Evolutionary conservation across 2,329 filamentous ascomycete species (phyloP).

Genomic region (Annulohypoxylon truncatum): DNA sequence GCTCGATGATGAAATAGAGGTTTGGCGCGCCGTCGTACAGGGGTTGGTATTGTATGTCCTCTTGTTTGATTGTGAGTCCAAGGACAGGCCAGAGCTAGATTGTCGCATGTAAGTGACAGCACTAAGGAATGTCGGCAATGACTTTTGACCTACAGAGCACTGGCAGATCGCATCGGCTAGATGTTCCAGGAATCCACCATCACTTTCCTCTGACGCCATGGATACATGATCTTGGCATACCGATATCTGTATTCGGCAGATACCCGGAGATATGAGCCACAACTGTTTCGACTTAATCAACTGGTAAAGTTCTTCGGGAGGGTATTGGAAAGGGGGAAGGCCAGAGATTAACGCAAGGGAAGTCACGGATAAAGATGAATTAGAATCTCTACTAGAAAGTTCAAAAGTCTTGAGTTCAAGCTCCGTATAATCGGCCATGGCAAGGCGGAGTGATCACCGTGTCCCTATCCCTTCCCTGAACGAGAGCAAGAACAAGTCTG

Average conservation of each 20-base stretch:
- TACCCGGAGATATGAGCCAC: conserved; percentile 46
- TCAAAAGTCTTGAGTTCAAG: conserved; percentile 45
- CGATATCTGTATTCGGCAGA: conserved; percentile 44
- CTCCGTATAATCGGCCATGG: conserved; percentile 41
- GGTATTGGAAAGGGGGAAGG: conserved; percentile 18
- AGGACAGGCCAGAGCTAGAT: conserved; percentile 47
- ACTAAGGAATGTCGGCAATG: neutral
- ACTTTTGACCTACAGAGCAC: conserved; percentile 44
- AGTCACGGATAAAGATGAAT: conserved; percentile 39
- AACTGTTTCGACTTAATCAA: conserved; percentile 43
- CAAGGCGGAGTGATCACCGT: conserved; percentile 4
- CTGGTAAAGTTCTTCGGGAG: conserved; percentile 33
- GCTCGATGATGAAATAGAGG: conserved; percentile 48
- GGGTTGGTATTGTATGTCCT: conserved; percentile 42
- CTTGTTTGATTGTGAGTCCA: conserved; percentile 42
- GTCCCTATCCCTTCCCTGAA: neutral
- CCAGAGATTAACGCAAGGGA: conserved; percentile 44
- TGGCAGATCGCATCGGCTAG: conserved; percentile 43
- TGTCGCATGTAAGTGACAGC: conserved; percentile 24
- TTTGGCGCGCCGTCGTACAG: conserved; percentile 43
- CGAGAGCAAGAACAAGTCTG: neutral
- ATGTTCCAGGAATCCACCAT: conserved; percentile 40
- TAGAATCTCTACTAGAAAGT: conserved; percentile 33
- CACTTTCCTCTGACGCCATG: conserved; percentile 9
- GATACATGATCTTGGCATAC: conserved; percentile 30